These are phyloP conservation scores for Aspergillus udagawae DNA, from an alignment of 2,329 filamentous ascomycete genomes.

Conservation along the genomic window DNA sequence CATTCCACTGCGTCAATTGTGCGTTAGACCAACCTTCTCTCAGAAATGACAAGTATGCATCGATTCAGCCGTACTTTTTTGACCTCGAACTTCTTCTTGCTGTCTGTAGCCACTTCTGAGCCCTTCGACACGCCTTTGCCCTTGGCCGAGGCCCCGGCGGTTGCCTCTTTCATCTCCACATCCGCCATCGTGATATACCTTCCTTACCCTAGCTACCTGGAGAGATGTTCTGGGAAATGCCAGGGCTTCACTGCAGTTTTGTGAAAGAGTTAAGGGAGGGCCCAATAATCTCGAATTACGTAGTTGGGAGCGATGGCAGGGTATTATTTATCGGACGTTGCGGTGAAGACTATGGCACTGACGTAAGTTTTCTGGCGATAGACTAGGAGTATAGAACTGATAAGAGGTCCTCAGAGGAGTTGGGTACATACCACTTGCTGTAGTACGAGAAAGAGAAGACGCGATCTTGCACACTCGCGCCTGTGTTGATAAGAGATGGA, in stretches of 20 bases:
- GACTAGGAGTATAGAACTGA: not conserved
- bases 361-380: not conserved
- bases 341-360: slow-evolving; percentile 11
- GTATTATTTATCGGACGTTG: slow-evolving; percentile 22
- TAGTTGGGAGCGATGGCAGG: slow-evolving; percentile 14
- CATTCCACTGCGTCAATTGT: slow-evolving; percentile 73
- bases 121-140: slow-evolving; percentile 54
- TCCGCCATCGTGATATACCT: slow-evolving; percentile 72
- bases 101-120: slow-evolving; percentile 52
- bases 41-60: not conserved
- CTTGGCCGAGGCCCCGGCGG: slow-evolving; percentile 50
- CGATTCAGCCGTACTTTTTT: slow-evolving; percentile 70
- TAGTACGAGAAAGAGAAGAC: not conserved
- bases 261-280: slow-evolving; percentile 3
- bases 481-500: not conserved
- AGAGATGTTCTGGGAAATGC: not conserved
- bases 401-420: not conserved
- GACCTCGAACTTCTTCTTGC: slow-evolving; percentile 95
- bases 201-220: not conserved
- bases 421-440: not conserved
- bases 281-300: slow-evolving; percentile 14
- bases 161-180: slow-evolving; percentile 92
- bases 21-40: slow-evolving; percentile 3
- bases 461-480: not conserved
- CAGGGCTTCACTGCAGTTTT: not conserved